Conservation (phyloP, 306 rosid genomes). For the Fragaria ananassa region DNA sequence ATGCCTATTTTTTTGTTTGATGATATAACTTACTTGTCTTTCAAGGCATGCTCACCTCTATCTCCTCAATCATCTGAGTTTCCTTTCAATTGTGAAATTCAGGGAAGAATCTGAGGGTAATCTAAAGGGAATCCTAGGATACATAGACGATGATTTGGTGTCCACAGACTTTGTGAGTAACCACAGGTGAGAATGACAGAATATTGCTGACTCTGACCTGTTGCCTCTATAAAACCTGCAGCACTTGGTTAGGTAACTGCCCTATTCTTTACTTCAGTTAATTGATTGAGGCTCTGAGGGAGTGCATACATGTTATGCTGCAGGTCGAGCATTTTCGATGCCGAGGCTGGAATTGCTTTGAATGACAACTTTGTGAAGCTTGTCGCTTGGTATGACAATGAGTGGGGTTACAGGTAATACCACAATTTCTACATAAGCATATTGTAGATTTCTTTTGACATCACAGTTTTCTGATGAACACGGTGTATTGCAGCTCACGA, state of each 20-base stretch:
- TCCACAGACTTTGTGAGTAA: slow-evolving; percentile 79
- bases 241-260: not conserved
- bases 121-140: slow-evolving; percentile 75
- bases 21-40: not conserved
- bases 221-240: not conserved
- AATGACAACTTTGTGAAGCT: slow-evolving; percentile 66
- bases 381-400: slow-evolving; percentile 67
- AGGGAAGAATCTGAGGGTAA: slow-evolving; percentile 86
- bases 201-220: not conserved
- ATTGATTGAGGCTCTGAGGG: not conserved
- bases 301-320: slow-evolving; percentile 3
- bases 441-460: not conserved
- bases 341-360: slow-evolving; percentile 72
- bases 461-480: not conserved
- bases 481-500: slow-evolving; percentile 30
- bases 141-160: slow-evolving; percentile 75
- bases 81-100: not conserved
- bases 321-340: slow-evolving; percentile 95
- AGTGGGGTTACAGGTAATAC: slow-evolving; percentile 54
- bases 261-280: not conserved
- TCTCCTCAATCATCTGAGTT: not conserved
- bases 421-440: not conserved
- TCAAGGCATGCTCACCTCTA: not conserved
- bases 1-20: not conserved
- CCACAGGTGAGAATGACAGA: slow-evolving; percentile 49